Percentiles rank a stretch among this genome's conserved stretches.
Evolutionary conservation across 768 basidiomycete genomes (phyloP).

Genomic region (Porphyrellus cyaneotinctus): DNA sequence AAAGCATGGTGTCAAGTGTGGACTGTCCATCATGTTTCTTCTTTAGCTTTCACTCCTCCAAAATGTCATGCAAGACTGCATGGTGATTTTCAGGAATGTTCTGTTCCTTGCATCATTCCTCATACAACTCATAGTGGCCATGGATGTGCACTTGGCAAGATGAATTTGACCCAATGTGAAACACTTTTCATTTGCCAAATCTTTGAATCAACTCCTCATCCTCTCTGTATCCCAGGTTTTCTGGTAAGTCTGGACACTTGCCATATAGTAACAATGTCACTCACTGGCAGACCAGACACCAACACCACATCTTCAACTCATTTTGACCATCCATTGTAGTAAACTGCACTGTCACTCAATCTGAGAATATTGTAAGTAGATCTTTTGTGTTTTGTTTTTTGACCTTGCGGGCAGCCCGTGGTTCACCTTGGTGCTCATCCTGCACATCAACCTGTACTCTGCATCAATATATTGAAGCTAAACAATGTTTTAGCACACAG

Average conservation of each 20-base stretch:
- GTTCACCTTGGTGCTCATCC: too few relatives aligned
- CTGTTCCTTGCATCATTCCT: too few relatives aligned
- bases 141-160: not conserved
- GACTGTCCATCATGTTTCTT: not conserved
- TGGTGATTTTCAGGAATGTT: too few relatives aligned
- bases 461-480: too few relatives aligned
- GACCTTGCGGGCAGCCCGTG: too few relatives aligned
- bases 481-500: too few relatives aligned
- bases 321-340: not conserved
- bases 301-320: not conserved
- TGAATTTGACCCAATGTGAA: not conserved
- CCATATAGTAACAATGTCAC: not conserved
- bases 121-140: not conserved
- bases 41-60: not conserved
- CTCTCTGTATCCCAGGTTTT: not conserved
- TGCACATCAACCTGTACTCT: too few relatives aligned
- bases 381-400: not conserved
- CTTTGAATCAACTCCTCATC: not conserved
- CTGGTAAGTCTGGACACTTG: not conserved
- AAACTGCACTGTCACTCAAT: not conserved
- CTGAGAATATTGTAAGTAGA: not conserved
- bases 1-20: not conserved
- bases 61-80: too few relatives aligned
- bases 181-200: not conserved
- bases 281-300: not conserved